These are phyloP conservation scores for Marchantia polymorpha DNA, from an alignment of 225 moss, liverwort and hornwort genomes.

Conservation along the genomic window DNA sequence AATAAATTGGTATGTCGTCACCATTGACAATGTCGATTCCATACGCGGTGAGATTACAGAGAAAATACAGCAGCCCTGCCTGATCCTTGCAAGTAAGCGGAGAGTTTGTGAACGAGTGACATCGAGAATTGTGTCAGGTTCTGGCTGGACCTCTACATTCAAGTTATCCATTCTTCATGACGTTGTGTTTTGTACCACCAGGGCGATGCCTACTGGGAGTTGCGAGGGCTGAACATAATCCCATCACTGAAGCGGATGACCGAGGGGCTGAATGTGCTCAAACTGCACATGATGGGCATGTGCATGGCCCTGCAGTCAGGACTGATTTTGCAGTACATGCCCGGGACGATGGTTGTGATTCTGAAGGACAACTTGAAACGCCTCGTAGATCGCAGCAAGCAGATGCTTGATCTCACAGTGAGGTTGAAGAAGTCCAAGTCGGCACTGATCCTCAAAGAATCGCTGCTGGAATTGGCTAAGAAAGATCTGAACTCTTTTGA, in stretches of 20 bases:
- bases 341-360: constrained; percentile 25
- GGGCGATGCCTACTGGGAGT: constrained; percentile 28
- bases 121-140: too few relatives aligned
- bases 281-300: constrained; percentile 38
- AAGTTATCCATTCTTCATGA: too few relatives aligned
- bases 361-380: constrained; percentile 20
- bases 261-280: constrained; percentile 31
- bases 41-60: too few relatives aligned
- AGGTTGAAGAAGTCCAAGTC: constrained; percentile 15
- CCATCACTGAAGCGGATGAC: constrained; percentile 27
- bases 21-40: too few relatives aligned
- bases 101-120: too few relatives aligned
- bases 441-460: constrained; percentile 15
- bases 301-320: constrained; percentile 35
- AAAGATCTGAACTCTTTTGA: constrained; percentile 29
- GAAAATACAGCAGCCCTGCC: too few relatives aligned
- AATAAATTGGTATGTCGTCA: constrained; percentile 11
- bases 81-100: too few relatives aligned
- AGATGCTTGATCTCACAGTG: constrained; percentile 33
- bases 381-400: constrained; percentile 15
- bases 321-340: constrained; percentile 24
- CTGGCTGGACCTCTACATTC: too few relatives aligned
- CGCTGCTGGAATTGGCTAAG: constrained; percentile 19
- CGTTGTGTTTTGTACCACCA: constrained; percentile 3
- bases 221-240: constrained; percentile 13